Conservation (phyloP, 371 early-diverging fungal species). For the Nematocida ironsii region DNA sequence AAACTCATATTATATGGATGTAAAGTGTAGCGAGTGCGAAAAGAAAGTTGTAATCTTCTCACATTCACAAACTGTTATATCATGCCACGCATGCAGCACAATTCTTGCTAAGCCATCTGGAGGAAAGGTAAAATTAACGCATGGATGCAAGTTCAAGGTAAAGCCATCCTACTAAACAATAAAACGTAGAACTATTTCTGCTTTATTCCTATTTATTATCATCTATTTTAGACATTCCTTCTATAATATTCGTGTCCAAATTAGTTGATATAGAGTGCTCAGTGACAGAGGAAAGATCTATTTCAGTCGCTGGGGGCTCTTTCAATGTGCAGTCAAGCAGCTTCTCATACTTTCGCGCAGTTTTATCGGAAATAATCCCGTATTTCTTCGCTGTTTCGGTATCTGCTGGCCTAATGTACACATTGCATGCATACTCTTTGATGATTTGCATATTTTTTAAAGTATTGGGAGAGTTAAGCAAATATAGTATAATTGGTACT, state of each 20-base stretch:
- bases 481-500: background rate
- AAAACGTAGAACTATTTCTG: constrained; percentile 18
- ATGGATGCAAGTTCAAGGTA: constrained; percentile 62
- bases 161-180: constrained; percentile 51
- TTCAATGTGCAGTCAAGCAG: background rate
- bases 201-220: constrained; percentile 2
- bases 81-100: constrained; percentile 86
- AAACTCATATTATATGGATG: constrained; percentile 99
- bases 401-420: background rate
- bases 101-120: constrained; percentile 97
- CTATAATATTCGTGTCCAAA: constrained; percentile 54
- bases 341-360: background rate
- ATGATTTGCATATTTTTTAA: background rate
- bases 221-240: constrained; percentile 45
- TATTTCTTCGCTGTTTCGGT: constrained; percentile 4
- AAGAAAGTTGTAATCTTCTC: constrained; percentile 91
- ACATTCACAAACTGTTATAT: constrained; percentile 94
- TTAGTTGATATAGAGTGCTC: constrained; percentile 48
- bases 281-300: constrained; percentile 39
- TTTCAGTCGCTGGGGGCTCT: constrained; percentile 12
- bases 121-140: constrained; percentile 77
- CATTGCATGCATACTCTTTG: background rate
- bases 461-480: background rate
- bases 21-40: constrained; percentile 93
- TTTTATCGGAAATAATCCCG: constrained; percentile 5